phyloP scores from a whole-genome alignment of 176 grass and related monocot species.

The Poa pratensis region DNA sequence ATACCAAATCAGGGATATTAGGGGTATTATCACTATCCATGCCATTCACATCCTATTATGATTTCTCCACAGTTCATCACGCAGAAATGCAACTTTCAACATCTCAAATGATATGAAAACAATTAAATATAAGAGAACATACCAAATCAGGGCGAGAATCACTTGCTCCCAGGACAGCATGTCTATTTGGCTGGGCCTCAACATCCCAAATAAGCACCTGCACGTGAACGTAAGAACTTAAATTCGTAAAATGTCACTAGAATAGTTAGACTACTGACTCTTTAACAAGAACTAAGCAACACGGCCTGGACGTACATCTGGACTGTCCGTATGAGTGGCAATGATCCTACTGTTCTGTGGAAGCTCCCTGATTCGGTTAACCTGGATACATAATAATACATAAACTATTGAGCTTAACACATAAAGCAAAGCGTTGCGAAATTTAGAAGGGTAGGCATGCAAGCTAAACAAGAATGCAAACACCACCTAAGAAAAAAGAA shows the following conservation, averaged over 20 bases:
- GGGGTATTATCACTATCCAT: slow-evolving; percentile 5
- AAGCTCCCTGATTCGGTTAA: slow-evolving; percentile 98
- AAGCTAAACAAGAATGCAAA: slow-evolving; percentile 6
- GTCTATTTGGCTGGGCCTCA: slow-evolving; percentile 83
- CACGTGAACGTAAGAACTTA: slow-evolving; percentile 25
- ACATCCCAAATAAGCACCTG: slow-evolving; percentile 99
- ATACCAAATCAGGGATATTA: slow-evolving; percentile 33
- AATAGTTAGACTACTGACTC: slow-evolving; percentile 9
- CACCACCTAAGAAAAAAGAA: neutral
- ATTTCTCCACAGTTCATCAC: slow-evolving; percentile 25
- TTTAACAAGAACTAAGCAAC: slow-evolving; percentile 23
- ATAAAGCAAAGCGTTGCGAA: neutral
- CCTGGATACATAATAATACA: slow-evolving; percentile 52
- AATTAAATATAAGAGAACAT: slow-evolving; percentile 41
- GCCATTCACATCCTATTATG: slow-evolving; percentile 19
- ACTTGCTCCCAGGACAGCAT: slow-evolving; percentile 69
- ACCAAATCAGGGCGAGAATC: slow-evolving; percentile 89
- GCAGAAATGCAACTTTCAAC: slow-evolving; percentile 24
- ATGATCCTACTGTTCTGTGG: slow-evolving; percentile 93
- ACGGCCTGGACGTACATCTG: slow-evolving; percentile 65
- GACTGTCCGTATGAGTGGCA: slow-evolving; percentile 94
- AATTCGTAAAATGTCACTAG: neutral
- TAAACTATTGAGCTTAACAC: neutral
- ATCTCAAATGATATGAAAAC: neutral
- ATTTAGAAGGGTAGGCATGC: slow-evolving; percentile 15